These are phyloP conservation scores for Malassezia sympodialis DNA, from an alignment of 1,284 basidiomycete genomes.

Conservation along the genomic window DNA sequence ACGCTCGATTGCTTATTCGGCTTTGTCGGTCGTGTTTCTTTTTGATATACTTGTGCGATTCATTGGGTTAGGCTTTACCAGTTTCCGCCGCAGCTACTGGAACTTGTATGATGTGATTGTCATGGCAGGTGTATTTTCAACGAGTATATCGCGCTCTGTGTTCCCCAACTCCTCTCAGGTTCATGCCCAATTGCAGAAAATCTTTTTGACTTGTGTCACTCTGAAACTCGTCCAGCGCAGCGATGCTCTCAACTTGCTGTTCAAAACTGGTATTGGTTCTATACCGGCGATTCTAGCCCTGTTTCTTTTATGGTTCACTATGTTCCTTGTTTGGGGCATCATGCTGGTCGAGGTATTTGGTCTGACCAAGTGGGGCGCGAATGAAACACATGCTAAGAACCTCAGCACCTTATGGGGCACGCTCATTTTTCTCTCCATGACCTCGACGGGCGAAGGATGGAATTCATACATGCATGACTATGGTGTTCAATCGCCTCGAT, in stretches of 20 bases:
- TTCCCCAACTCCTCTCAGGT: conserved; percentile 21
- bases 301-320: conserved; percentile 75
- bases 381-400: conserved; percentile 66
- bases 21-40: conserved; percentile 64
- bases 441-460: conserved; percentile 52
- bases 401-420: conserved; percentile 71
- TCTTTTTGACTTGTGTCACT: conserved; percentile 83
- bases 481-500: conserved; percentile 63
- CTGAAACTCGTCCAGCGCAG: conserved; percentile 89
- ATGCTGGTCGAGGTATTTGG: conserved; percentile 85
- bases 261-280: conserved; percentile 86
- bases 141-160: conserved; percentile 58
- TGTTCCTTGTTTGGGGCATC: conserved; percentile 88
- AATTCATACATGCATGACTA: conserved; percentile 48
- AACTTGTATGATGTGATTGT: conserved; percentile 82
- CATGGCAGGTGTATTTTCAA: conserved; percentile 69
- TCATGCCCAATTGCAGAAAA: conserved; percentile 68
- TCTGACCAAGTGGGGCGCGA: conserved; percentile 69
- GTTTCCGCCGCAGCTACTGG: conserved; percentile 70
- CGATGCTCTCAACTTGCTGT: conserved; percentile 82
- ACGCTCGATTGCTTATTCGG: conserved; percentile 68
- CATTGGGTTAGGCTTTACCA: conserved; percentile 71
- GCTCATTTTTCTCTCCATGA: conserved; percentile 66
- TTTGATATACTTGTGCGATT: conserved; percentile 69
- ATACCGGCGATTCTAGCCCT: conserved; percentile 77